A percentile compares a stretch with the other conserved stretches of the same genome.
Evolutionary conservation across 179 eudicot genomes (phyloP).

Genomic region (Monotropa hypopitys): DNA sequence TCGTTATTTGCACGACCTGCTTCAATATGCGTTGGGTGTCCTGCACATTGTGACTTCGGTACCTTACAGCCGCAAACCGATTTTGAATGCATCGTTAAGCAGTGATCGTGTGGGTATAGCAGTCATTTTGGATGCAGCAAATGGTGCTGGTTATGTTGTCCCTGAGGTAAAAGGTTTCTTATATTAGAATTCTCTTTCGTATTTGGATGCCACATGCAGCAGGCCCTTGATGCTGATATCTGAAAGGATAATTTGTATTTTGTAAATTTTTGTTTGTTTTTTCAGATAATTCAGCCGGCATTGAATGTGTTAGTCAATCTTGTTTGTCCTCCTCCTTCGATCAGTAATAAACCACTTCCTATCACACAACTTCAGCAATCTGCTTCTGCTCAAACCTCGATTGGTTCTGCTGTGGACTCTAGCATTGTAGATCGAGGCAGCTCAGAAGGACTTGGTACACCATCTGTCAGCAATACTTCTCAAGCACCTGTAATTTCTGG

Average conservation of each 20-base stretch:
- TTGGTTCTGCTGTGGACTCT: conserved; percentile 35
- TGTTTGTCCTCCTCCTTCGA: conserved; percentile 99
- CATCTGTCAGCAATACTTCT: conserved; percentile 22
- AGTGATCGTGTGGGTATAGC: conserved; percentile 90
- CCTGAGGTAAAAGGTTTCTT: conserved; percentile 61
- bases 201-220: background rate
- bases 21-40: conserved; percentile 88
- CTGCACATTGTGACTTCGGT: conserved; percentile 81
- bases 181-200: background rate
- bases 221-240: background rate
- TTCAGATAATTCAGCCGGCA: conserved; percentile 89
- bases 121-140: conserved; percentile 88
- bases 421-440: conserved; percentile 47
- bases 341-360: conserved; percentile 68
- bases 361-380: conserved; percentile 47
- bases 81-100: conserved; percentile 77
- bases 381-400: conserved; percentile 34
- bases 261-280: conserved; percentile 15
- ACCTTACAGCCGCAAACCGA: conserved; percentile 69
- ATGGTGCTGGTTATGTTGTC: conserved; percentile 73
- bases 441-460: conserved; percentile 14
- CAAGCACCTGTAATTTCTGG: conserved; percentile 64
- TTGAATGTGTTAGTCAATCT: conserved; percentile 81
- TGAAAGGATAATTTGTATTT: background rate
- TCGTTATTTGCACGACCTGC: conserved; percentile 88